These are phyloP conservation scores for Candida jianshihensis DNA, from an alignment of 805 yeast genomes.

Conservation along the genomic window DNA sequence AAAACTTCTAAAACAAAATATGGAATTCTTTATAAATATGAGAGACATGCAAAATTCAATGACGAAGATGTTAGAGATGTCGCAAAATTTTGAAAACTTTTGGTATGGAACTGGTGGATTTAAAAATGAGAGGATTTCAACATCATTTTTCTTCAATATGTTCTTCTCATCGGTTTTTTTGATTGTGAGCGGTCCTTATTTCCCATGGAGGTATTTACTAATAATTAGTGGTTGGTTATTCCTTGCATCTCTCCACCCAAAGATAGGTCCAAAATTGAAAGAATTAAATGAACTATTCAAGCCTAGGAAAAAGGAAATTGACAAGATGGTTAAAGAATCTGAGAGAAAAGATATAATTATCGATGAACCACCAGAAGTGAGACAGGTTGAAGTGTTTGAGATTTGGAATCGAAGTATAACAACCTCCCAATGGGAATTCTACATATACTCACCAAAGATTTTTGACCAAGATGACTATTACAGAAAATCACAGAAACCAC, in stretches of 20 bases:
- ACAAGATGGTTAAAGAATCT: constrained; percentile 26
- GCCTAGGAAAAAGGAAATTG: constrained; percentile 24
- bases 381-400: constrained; percentile 72
- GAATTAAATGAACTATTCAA: constrained; percentile 16
- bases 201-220: constrained; percentile 60
- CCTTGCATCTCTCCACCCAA: constrained; percentile 55
- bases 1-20: constrained; percentile 23
- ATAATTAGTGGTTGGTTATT: constrained; percentile 52
- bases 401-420: constrained; percentile 59
- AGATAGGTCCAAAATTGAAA: constrained; percentile 24
- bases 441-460: constrained; percentile 45
- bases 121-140: constrained; percentile 59
- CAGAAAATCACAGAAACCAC: constrained; percentile 45
- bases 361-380: constrained; percentile 57
- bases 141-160: constrained; percentile 45
- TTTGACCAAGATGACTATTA: constrained; percentile 45
- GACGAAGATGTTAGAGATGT: constrained; percentile 40
- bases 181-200: constrained; percentile 39
- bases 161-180: constrained; percentile 32
- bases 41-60: constrained; percentile 67
- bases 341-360: constrained; percentile 51
- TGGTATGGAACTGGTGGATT: constrained; percentile 63
- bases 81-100: constrained; percentile 47
- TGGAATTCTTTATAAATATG: constrained; percentile 49
- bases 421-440: constrained; percentile 54